These are phyloP conservation scores for Monascus ruber DNA, from an alignment of 2,329 filamentous ascomycete species.

Conservation along the genomic window DNA sequence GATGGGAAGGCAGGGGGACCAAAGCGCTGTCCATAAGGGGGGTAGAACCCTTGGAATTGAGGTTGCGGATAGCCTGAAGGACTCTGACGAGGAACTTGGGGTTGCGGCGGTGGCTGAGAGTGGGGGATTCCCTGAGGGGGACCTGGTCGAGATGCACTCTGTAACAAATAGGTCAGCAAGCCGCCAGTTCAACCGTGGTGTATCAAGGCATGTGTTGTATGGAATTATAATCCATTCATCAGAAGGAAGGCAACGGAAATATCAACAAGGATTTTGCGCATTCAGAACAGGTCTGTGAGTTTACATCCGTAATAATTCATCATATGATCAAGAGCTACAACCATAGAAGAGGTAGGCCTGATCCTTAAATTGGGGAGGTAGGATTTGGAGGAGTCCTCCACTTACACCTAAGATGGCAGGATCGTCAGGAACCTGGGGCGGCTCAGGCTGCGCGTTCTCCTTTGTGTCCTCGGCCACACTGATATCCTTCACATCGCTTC, in stretches of 20 bases:
- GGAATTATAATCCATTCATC: constrained; percentile 37
- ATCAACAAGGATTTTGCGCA: constrained; percentile 93
- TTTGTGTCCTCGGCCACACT: constrained; percentile 76
- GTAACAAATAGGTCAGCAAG: constrained; percentile 12
- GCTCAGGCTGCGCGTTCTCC: constrained; percentile 60
- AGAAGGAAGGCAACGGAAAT: constrained; percentile 99
- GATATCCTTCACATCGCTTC: constrained; percentile 96
- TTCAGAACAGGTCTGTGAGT: constrained; percentile 61
- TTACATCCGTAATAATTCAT: constrained; percentile 88
- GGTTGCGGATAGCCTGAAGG: constrained; percentile 31
- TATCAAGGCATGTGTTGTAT: constrained; percentile 1
- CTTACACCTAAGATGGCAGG: constrained; percentile 96
- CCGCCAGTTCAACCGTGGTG: neutral
- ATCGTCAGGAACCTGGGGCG: constrained; percentile 76
- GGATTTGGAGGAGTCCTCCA: constrained; percentile 19
- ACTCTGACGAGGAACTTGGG: constrained; percentile 25
- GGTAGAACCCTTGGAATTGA: constrained; percentile 34
- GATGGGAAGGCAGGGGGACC: constrained; percentile 41
- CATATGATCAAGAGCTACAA: constrained; percentile 23
- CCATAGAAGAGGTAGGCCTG: constrained; percentile 1
- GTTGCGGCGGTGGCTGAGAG: constrained; percentile 35
- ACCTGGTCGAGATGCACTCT: constrained; percentile 35
- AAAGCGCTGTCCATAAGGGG: constrained; percentile 36
- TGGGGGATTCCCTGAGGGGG: constrained; percentile 28
- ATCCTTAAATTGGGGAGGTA: too few relatives aligned